Conservation (phyloP, 257 asterid genomes). For the Solanum pennellii region DNA sequence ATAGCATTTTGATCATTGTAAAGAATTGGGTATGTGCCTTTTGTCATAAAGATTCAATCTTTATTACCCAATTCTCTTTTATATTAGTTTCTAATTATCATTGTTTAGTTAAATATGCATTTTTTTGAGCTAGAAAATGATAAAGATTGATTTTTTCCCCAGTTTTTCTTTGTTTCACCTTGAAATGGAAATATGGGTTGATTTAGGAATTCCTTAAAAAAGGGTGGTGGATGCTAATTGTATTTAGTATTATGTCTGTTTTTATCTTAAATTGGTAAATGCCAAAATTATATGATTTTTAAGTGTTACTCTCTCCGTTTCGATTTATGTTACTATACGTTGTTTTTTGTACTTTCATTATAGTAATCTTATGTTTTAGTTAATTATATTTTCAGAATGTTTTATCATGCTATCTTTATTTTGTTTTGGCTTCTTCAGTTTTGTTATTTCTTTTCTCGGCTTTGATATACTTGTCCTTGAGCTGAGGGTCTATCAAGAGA, state of each 20-base stretch:
- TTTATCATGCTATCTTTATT: no score
- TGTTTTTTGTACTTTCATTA: neutral
- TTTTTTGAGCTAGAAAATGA: neutral
- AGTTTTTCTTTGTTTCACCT: neutral
- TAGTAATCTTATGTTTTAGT: neutral
- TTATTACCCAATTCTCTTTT: neutral
- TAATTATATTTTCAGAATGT: no score
- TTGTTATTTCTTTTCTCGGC: neutral
- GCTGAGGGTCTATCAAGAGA: neutral
- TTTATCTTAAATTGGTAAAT: neutral
- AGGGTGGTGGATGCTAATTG: neutral
- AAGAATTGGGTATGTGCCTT: conserved; percentile 1
- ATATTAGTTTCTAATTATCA: neutral
- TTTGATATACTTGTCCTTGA: neutral
- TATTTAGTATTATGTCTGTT: neutral
- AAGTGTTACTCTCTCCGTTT: neutral
- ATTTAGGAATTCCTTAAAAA: neutral
- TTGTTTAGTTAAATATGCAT: neutral
- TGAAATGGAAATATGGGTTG: neutral
- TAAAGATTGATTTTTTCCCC: neutral
- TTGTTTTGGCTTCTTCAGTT: neutral
- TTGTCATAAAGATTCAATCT: neutral
- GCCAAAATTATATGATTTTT: neutral
- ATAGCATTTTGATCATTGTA: conserved; percentile 10
- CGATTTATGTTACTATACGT: neutral